Evolutionary conservation across 257 asterid species (phyloP).

Genomic region (Solanum bulbocastanum): DNA sequence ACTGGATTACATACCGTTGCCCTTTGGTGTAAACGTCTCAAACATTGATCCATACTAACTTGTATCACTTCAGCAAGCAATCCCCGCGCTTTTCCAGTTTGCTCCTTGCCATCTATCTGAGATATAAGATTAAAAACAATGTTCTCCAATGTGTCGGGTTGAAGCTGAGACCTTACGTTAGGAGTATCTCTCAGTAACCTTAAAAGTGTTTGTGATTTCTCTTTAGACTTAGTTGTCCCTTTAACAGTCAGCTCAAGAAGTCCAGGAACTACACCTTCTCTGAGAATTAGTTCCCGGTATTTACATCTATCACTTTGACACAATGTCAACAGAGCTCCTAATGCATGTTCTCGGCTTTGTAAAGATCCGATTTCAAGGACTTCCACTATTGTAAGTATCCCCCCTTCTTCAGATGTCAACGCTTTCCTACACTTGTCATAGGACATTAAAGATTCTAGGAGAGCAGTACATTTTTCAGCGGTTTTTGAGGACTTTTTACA

Average conservation of each 20-base stretch:
- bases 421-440: constrained; percentile 68
- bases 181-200: constrained; percentile 62
- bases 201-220: constrained; percentile 60
- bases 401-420: constrained; percentile 68
- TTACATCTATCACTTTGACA: constrained; percentile 59
- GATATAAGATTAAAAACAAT: constrained; percentile 63
- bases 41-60: constrained; percentile 94
- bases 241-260: constrained; percentile 90
- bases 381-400: constrained; percentile 78
- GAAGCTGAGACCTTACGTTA: constrained; percentile 58
- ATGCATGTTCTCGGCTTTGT: constrained; percentile 78
- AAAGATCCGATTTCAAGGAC: constrained; percentile 67
- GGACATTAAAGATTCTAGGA: constrained; percentile 50
- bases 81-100: constrained; percentile 58
- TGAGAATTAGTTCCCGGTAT: constrained; percentile 69
- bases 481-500: constrained; percentile 62
- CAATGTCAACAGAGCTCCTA: constrained; percentile 71
- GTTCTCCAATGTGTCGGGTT: constrained; percentile 65
- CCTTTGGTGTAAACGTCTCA: constrained; percentile 61
- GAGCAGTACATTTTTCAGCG: constrained; percentile 60
- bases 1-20: constrained; percentile 50
- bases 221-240: constrained; percentile 60
- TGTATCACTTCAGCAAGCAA: constrained; percentile 95
- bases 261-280: constrained; percentile 92
- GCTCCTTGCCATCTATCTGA: constrained; percentile 69